A percentile compares a stretch with the other conserved stretches of the same genome.
These are phyloP conservation scores for Moesziomyces sp. DNA, from an alignment of 1,284 basidiomycete species.

Conservation along the genomic window DNA sequence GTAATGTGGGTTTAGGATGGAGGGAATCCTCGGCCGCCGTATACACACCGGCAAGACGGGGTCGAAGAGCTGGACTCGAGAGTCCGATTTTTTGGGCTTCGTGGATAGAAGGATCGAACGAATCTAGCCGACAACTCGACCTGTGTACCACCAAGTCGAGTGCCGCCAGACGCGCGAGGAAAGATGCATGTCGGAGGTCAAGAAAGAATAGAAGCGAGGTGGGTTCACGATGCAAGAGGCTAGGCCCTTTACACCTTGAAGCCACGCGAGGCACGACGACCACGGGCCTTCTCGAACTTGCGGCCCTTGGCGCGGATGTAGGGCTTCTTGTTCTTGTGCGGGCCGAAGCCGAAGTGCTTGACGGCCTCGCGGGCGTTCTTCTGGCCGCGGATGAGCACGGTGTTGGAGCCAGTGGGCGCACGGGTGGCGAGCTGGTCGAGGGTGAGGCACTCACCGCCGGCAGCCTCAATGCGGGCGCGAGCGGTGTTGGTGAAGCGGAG, in stretches of 20 bases:
- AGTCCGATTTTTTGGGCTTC: not conserved
- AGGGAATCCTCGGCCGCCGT: not conserved
- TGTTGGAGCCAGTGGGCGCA: slow-evolving; percentile 94
- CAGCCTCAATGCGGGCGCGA: slow-evolving; percentile 91
- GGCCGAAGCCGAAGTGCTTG: slow-evolving; percentile 83
- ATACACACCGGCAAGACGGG: not conserved
- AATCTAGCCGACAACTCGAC: not conserved
- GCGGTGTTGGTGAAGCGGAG: slow-evolving; percentile 93
- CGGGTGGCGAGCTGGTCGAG: slow-evolving; percentile 96
- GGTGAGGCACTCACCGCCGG: slow-evolving; percentile 93
- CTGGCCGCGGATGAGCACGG: slow-evolving; percentile 88
- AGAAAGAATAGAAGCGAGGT: not conserved
- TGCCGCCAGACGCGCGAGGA: not conserved
- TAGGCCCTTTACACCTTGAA: slow-evolving; percentile 66
- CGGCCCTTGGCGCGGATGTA: slow-evolving; percentile 93
- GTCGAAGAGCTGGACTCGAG: not conserved
- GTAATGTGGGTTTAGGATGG: slow-evolving; percentile 7
- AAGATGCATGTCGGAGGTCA: not conserved
- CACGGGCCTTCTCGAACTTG: slow-evolving; percentile 77
- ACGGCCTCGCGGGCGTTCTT: slow-evolving; percentile 92
- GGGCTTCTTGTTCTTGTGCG: slow-evolving; percentile 81
- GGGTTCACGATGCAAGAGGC: not conserved
- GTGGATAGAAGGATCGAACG: not conserved
- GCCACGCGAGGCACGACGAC: slow-evolving; percentile 69
- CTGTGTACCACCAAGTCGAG: not conserved